Conservation (phyloP, 352 stramenopile genomes). For the Thraustochytrium striatum region DNA sequence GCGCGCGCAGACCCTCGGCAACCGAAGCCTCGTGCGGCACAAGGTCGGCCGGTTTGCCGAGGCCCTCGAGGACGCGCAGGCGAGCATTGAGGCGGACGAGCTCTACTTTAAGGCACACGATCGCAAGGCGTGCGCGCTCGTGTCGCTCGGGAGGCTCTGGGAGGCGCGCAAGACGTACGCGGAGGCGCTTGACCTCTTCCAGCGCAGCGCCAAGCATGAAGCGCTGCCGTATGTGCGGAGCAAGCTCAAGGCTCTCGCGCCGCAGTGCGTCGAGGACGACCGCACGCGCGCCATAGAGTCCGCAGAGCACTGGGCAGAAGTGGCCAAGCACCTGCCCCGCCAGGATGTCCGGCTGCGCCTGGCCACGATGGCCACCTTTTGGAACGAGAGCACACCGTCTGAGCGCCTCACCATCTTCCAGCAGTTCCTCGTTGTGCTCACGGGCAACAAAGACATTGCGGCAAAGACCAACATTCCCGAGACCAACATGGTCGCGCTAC, state of each 20-base stretch:
- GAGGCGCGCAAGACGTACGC: not conserved
- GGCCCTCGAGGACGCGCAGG: conserved; percentile 5
- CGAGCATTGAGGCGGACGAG: not conserved
- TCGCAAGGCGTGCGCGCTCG: conserved; percentile 6
- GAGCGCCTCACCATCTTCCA: not conserved
- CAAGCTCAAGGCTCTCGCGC: not conserved
- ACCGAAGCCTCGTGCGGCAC: conserved; percentile 14
- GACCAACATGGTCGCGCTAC: not conserved
- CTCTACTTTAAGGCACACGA: conserved; percentile 28
- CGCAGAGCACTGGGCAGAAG: conserved; percentile 13
- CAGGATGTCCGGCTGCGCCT: not conserved
- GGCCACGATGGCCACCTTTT: conserved; percentile 40
- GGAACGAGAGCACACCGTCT: not conserved
- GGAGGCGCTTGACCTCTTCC: not conserved
- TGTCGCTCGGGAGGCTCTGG: not conserved
- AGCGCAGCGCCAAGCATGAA: not conserved
- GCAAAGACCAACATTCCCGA: not conserved
- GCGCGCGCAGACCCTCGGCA: conserved; percentile 14
- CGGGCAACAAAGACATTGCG: not conserved
- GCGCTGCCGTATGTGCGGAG: not conserved
- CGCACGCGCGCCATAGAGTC: not conserved
- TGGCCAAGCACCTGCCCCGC: not conserved
- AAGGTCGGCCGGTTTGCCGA: not conserved
- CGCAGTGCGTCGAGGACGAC: not conserved
- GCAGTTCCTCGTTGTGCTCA: conserved; percentile 16